A percentile compares a stretch with the other conserved stretches of the same genome.
phyloP scores from a whole-genome alignment of 139 green algal species.

The Volvox africanus region DNA sequence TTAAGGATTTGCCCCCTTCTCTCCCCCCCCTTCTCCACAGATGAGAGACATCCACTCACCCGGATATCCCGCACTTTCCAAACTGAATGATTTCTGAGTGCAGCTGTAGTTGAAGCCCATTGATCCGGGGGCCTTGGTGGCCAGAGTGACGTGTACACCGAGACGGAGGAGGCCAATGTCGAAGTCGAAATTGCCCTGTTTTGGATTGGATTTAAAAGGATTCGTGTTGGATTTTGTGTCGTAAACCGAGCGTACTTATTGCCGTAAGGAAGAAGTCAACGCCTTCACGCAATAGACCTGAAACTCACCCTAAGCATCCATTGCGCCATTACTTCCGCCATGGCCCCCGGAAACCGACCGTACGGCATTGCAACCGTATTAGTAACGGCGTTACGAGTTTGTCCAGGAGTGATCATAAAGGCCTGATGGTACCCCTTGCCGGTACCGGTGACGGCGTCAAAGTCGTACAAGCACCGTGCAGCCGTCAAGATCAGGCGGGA shows the following conservation, averaged over 20 bases:
- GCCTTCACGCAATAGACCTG: neutral
- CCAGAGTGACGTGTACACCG: neutral
- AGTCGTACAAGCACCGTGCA: neutral
- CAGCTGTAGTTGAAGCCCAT: neutral
- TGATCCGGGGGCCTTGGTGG: neutral
- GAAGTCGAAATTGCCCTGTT: constrained; percentile 16
- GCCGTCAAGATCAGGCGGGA: neutral
- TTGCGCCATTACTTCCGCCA: constrained; percentile 6
- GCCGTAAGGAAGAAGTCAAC: neutral
- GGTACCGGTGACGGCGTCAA: neutral
- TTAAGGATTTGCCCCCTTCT: too few relatives aligned
- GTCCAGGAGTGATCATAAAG: neutral
- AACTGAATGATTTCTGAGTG: neutral
- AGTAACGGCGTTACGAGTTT: neutral
- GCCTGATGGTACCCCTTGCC: constrained; percentile 4
- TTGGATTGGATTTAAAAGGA: too few relatives aligned
- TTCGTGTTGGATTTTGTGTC: too few relatives aligned
- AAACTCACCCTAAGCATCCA: neutral
- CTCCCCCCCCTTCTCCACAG: too few relatives aligned
- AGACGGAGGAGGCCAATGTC: neutral
- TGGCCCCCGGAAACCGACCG: neutral
- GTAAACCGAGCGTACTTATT: too few relatives aligned
- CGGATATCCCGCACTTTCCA: neutral
- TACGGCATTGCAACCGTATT: neutral
- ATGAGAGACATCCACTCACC: neutral